These are phyloP conservation scores for Neoboletus subvelutipes DNA, from an alignment of 768 basidiomycete genomes.

Conservation along the genomic window DNA sequence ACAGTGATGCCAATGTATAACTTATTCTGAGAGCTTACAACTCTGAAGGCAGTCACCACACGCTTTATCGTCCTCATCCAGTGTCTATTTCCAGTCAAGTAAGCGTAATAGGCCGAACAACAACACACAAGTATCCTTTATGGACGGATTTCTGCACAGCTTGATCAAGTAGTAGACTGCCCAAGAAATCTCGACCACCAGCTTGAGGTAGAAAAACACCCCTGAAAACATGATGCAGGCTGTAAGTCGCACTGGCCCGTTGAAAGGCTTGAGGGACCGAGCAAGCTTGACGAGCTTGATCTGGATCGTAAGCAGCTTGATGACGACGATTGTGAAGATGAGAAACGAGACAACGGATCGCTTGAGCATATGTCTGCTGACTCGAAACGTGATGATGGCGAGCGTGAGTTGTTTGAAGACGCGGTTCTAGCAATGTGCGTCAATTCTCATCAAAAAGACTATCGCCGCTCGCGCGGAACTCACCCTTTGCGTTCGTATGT, in stretches of 20 bases:
- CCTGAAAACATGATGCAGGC: constrained; percentile 25
- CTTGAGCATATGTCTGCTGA: constrained; percentile 28
- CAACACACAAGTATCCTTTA: constrained; percentile 23
- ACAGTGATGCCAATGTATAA: no score
- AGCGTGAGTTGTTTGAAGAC: constrained; percentile 26
- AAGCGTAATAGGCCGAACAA: constrained; percentile 27
- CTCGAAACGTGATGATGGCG: constrained; percentile 29
- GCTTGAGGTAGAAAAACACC: constrained; percentile 28
- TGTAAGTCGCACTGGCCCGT: constrained; percentile 25
- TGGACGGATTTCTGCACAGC: constrained; percentile 29
- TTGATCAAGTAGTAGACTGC: constrained; percentile 27
- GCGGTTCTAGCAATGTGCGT: constrained; percentile 12
- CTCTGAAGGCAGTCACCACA: not conserved
- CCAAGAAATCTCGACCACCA: constrained; percentile 29
- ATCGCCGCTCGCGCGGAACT: not conserved
- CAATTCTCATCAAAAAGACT: not conserved
- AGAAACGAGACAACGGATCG: constrained; percentile 30
- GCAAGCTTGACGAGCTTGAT: constrained; percentile 30
- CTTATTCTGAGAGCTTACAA: not conserved
- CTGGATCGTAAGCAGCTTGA: constrained; percentile 30
- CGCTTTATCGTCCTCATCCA: not conserved
- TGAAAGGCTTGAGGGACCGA: constrained; percentile 27
- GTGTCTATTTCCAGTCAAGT: constrained; percentile 31
- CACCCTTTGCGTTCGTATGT: constrained; percentile 21
- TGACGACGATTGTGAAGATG: constrained; percentile 31